These are phyloP conservation scores for Cephaloascus albidus DNA, from an alignment of 805 yeast species.

Conservation along the genomic window DNA sequence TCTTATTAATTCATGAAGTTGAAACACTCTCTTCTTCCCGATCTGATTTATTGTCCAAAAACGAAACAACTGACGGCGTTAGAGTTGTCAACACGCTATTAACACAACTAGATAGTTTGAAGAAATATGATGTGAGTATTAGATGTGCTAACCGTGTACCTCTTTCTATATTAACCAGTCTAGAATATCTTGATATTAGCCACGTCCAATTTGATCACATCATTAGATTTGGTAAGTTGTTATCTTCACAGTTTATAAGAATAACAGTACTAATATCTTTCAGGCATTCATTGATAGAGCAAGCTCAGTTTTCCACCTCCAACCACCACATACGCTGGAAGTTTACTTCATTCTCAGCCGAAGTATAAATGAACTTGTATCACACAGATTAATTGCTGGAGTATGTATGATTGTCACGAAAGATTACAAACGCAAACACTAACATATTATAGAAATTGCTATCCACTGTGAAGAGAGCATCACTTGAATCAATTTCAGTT, in stretches of 20 bases:
- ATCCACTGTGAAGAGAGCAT: too few species aligned
- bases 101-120: slow-evolving; percentile 30
- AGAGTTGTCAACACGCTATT: slow-evolving; percentile 34
- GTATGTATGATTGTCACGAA: too few species aligned
- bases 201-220: slow-evolving; percentile 27
- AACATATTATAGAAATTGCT: too few species aligned
- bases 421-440: too few species aligned
- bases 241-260: neutral
- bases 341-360: slow-evolving; percentile 17
- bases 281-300: slow-evolving; percentile 34
- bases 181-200: slow-evolving; percentile 26
- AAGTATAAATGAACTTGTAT: slow-evolving; percentile 16
- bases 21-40: slow-evolving; percentile 36
- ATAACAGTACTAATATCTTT: too few species aligned
- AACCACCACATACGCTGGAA: slow-evolving; percentile 20
- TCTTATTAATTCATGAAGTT: slow-evolving; percentile 34
- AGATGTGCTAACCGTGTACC: neutral
- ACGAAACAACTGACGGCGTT: slow-evolving; percentile 31
- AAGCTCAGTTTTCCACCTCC: slow-evolving; percentile 23
- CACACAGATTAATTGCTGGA: too few species aligned
- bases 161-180: slow-evolving; percentile 2
- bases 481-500: too few species aligned
- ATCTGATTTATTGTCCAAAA: slow-evolving; percentile 17
- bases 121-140: slow-evolving; percentile 5
- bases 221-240: slow-evolving; percentile 19